These are phyloP conservation scores for Malus hybrid DNA, from an alignment of 331 rosid species.

Conservation along the genomic window DNA sequence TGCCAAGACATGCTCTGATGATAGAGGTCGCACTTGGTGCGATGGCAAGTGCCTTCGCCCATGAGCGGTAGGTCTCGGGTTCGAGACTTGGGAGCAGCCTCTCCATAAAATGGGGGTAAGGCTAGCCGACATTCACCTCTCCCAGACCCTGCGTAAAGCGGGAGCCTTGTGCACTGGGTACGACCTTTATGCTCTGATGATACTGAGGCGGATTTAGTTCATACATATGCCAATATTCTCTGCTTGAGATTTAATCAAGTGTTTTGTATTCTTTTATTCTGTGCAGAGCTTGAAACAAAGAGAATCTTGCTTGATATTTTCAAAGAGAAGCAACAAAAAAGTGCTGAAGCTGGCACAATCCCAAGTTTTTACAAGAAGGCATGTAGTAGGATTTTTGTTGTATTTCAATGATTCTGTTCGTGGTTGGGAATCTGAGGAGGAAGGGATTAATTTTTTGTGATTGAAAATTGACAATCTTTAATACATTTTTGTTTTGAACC, in stretches of 20 bases:
- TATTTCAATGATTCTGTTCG: neutral
- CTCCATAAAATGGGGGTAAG: too few species aligned
- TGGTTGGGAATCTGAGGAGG: neutral
- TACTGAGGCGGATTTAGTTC: neutral
- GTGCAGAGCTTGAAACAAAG: slow-evolving; percentile 92
- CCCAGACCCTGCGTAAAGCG: too few species aligned
- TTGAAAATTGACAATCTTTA: neutral
- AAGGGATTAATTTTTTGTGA: slow-evolving; percentile 23
- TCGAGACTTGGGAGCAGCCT: too few species aligned
- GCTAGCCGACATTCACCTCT: too few species aligned
- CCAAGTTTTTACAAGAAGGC: slow-evolving; percentile 99
- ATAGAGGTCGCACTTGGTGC: too few species aligned
- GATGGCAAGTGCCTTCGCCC: too few species aligned
- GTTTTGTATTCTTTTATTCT: neutral
- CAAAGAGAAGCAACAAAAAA: slow-evolving; percentile 92
- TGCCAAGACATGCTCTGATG: neutral
- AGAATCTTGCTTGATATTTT: slow-evolving; percentile 95
- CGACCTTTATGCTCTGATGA: neutral
- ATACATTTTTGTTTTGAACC: neutral
- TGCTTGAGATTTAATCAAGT: neutral
- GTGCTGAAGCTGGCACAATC: slow-evolving; percentile 84
- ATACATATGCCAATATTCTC: neutral
- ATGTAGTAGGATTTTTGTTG: slow-evolving; percentile 17
- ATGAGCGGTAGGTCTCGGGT: too few species aligned
- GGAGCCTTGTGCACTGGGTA: too few species aligned